Evolutionary conservation across 192 early-diverging fungal genomes (phyloP), one percentile per base, ranked within the genome.

Genomic region (Backusella liffmaniae): DNA sequence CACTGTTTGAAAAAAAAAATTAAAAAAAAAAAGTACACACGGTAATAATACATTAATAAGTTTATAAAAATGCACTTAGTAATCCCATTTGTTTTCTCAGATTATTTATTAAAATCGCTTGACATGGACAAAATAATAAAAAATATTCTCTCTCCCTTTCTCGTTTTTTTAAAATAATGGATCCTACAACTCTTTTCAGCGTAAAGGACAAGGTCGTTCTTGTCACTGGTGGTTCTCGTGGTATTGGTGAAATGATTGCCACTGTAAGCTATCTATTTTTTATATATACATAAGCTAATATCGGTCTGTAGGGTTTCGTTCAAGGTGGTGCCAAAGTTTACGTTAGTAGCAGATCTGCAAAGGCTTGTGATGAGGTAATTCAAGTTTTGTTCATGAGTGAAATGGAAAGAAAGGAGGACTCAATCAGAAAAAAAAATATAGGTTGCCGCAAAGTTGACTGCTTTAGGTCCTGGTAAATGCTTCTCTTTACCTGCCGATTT

Each of bases 281-380:
- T 32, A 26, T 26, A 26, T 32, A 32, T 32, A 32, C 30, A 32
- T 32, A 0, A 32, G 30, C 30, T 32, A 32, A 32, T 32, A 32
- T 32, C 30, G 30, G 30, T 0, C 67, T 26, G 46, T 51, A 89
- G 70, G 93, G 92, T 26, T 92, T 96, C 72, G 91, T 97, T 49
- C 88, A 88, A 75, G 94, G 94, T 84, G 97, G 97, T 5, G 95
- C 94, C 70, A 92, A 86, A 72, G 97, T 99, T n/a, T 98, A 98
- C 80, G 95, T 98, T 75, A 91, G 93, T 35, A 92, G 92, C 36
- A 91, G 97, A 73, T 93, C 94, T 68, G 85, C 81, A 7, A 44
- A 79, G 5, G 89, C 88, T 4, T 88, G 89, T 46, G 88, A 90
- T 34, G 78, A 87, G 70, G 90, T 89, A 36, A 35, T 15, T 44